These are phyloP conservation scores for Adansonia gregorii DNA, from an alignment of 441 rosid genomes.

Conservation along the genomic window DNA sequence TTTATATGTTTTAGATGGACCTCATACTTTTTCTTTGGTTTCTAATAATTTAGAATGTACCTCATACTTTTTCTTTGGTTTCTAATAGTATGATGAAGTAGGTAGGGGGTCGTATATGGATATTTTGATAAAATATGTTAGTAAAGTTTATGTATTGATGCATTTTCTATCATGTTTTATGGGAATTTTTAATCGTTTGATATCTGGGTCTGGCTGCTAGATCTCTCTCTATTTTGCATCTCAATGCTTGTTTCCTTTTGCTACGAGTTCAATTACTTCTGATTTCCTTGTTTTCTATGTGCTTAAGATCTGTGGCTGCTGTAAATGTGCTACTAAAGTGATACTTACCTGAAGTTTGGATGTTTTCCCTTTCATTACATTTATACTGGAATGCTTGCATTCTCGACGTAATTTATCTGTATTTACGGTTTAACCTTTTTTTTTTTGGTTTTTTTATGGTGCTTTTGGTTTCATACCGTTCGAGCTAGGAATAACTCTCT, in stretches of 20 bases:
- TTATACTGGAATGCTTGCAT: slow-evolving; percentile 1
- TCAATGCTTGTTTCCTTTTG: background rate
- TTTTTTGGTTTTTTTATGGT: background rate
- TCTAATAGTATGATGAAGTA: background rate
- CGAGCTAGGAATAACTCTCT: background rate
- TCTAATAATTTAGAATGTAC: background rate
- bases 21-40: background rate
- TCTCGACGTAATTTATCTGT: background rate
- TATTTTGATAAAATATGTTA: background rate
- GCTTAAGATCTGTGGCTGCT: background rate
- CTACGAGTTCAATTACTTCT: background rate
- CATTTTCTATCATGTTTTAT: background rate
- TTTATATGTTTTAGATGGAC: background rate
- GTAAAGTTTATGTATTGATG: background rate
- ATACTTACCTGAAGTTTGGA: background rate
- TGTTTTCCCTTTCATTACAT: background rate
- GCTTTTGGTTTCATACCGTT: background rate
- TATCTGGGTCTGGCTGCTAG: slow-evolving; percentile 1
- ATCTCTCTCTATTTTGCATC: background rate
- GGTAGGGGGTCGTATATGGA: background rate
- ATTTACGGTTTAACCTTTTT: background rate
- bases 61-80: background rate
- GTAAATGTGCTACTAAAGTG: background rate
- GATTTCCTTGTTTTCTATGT: background rate
- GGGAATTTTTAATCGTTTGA: background rate